phyloP scores from a whole-genome alignment of 2,329 filamentous ascomycete species.

The Lecanicillium sp. region DNA sequence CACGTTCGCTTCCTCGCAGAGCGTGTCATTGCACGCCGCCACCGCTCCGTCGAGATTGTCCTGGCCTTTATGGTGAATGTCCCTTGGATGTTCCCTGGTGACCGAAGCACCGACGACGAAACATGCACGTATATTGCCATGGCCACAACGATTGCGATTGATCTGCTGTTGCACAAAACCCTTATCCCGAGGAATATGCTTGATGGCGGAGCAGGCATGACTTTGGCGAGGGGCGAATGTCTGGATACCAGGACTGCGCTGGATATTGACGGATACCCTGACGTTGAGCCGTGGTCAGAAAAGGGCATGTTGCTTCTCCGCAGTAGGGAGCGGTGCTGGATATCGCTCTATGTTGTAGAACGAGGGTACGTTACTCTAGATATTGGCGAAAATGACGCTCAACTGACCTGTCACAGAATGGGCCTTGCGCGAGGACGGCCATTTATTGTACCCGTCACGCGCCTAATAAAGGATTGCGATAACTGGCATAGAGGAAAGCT shows the following conservation, averaged over 20 bases:
- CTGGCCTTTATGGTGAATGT: conserved; percentile 69
- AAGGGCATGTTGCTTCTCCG: conserved; percentile 53
- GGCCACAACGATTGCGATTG: conserved; percentile 60
- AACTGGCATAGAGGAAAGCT: conserved; percentile 57
- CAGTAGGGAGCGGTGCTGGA: conserved; percentile 60
- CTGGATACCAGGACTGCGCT: conserved; percentile 60
- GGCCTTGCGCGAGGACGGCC: conserved; percentile 61
- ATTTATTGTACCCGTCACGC: conserved; percentile 59
- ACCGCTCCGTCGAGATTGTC: conserved; percentile 65
- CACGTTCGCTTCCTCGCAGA: conserved; percentile 57
- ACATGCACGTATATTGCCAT: conserved; percentile 64
- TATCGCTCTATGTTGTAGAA: conserved; percentile 64
- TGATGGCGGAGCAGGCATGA: conserved; percentile 35
- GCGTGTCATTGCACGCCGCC: conserved; percentile 50
- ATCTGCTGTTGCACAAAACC: conserved; percentile 62
- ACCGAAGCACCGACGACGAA: conserved; percentile 63
- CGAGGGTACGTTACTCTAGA: conserved; percentile 41
- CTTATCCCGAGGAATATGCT: conserved; percentile 44
- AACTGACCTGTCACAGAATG: conserved; percentile 31
- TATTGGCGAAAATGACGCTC: too few relatives aligned
- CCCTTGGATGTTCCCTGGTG: conserved; percentile 64
- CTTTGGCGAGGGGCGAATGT: conserved; percentile 55
- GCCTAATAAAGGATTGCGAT: conserved; percentile 58
- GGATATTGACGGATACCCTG: conserved; percentile 57
- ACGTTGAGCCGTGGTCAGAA: conserved; percentile 52